Conservation (phyloP, 257 asterid species). For the Leptodermis oblonga region DNA sequence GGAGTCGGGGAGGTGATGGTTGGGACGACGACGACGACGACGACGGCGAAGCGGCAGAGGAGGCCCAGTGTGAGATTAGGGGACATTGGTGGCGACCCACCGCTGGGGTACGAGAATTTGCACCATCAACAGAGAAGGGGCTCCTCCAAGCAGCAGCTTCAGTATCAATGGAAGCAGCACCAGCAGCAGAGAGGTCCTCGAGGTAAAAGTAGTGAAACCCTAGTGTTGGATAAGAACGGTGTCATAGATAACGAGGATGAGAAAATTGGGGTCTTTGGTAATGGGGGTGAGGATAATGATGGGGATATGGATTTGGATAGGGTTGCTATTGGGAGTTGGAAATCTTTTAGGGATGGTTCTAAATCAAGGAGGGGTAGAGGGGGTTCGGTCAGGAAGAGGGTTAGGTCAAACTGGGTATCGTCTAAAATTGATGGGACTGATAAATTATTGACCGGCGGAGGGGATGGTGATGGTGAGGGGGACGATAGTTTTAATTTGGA, state of each 20-base stretch:
- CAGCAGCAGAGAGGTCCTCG: constrained; percentile 2
- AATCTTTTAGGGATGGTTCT: constrained; percentile 8
- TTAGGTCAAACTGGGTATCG: constrained; percentile 64
- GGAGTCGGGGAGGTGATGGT: too few species aligned
- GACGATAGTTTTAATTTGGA: constrained; percentile 14
- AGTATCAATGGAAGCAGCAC: constrained; percentile 15
- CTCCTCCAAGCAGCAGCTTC: constrained; percentile 18
- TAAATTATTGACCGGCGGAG: constrained; percentile 24
- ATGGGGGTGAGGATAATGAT: constrained; percentile 9
- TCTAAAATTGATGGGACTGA: constrained; percentile 18
- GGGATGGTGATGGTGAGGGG: constrained; percentile 5
- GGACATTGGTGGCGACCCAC: constrained; percentile 43
- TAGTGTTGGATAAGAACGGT: constrained; percentile 8
- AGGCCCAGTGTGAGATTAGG: constrained; percentile 91
- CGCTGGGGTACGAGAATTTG: constrained; percentile 31
- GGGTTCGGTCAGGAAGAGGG: constrained; percentile 37
- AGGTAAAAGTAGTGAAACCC: constrained; percentile 15
- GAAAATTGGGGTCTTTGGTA: background rate
- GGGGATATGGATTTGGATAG: constrained; percentile 24
- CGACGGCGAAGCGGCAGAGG: constrained; percentile 69
- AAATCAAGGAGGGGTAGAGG: constrained; percentile 14
- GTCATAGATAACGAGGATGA: background rate
- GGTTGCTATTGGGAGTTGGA: constrained; percentile 24
- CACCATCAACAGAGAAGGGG: constrained; percentile 36
- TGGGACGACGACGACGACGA: background rate